Base-by-base conservation (phyloP, 2,329 filamentous ascomycete genomes). In the Penicillium expansum region DNA sequence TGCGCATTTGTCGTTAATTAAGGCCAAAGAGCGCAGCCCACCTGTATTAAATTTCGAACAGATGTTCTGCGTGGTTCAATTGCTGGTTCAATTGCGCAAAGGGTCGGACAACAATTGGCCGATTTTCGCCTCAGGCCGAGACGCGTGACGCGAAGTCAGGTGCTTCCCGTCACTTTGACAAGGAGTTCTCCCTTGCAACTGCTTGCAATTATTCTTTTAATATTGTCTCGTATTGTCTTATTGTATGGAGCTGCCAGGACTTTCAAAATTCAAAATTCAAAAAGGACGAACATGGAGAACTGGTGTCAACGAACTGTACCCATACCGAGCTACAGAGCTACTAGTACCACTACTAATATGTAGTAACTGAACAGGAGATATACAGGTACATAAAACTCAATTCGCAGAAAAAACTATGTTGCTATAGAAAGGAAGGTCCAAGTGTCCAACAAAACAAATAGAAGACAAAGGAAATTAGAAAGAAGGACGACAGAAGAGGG, bases 101-200 rank as follows among this genome's bases (percentile, higher is more conserved):
- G 35, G 50, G 32, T 53, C 51, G 57, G 59, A 58, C 59, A 62
- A 63, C 58, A 57, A 53, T 59, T 59, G 54, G 52, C 58, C 60
- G 48, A 60, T 62, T 54, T 53, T 27, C 58, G 67, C 66, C 69
- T 69, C 57, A 72, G 69, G 67, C 68, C 55, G 61, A 53, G 53
- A 65, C 59, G 60, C 67, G 63, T 62, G 64, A 72, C 68, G 67
- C 67, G 66, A 67, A 64, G 65, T 70, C 66, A 70, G 63, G 67
- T 71, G 69, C 50, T 41, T 35, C 22, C 41, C 14, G 41, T 22
- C 18, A 13, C 27, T 30, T n/a, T 22, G 24, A 30, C 32, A 50
- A 44, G 55, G 37, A 49, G 38, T 22, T 14, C 35, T 52, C 29
- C 8, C 33, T 27, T 38, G 30, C 14, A 14, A 27, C 20, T 10